Percentiles rank a stretch among this genome's conserved stretches.
These are phyloP conservation scores for Chenopodium berlandieri DNA, from an alignment of 148 eudicot species.

Conservation along the genomic window DNA sequence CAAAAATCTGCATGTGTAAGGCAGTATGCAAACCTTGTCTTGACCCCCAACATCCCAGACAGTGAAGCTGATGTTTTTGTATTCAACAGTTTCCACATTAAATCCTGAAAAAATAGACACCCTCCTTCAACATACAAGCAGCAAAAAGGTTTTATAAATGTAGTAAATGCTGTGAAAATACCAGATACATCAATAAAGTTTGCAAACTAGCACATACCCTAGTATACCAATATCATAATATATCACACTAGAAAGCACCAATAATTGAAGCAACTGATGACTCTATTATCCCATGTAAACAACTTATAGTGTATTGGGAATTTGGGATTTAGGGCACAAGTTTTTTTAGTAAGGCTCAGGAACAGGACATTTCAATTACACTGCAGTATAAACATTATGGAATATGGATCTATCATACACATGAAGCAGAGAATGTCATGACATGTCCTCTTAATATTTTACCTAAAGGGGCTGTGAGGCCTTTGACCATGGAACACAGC, in stretches of 20 bases:
- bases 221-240: not conserved
- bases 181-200: not conserved
- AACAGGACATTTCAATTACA: not conserved
- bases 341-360: not conserved
- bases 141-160: not conserved
- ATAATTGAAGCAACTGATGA: not conserved
- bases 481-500: not conserved
- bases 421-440: not conserved
- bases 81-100: constrained; percentile 67
- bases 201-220: not conserved
- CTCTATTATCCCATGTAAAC: not conserved
- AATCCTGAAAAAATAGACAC: constrained; percentile 39
- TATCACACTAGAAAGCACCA: not conserved
- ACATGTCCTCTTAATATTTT: not conserved
- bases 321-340: not conserved
- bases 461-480: not conserved
- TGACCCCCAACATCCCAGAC: constrained; percentile 84
- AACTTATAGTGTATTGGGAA: not conserved
- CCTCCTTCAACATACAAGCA: constrained; percentile 12
- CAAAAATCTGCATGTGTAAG: not conserved
- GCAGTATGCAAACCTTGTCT: constrained; percentile 49
- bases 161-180: not conserved
- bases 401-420: not conserved
- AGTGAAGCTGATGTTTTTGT: constrained; percentile 76
- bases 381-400: not conserved